Base-by-base conservation (phyloP, 164 flowering plant species). In the Liriodendron chinense region DNA sequence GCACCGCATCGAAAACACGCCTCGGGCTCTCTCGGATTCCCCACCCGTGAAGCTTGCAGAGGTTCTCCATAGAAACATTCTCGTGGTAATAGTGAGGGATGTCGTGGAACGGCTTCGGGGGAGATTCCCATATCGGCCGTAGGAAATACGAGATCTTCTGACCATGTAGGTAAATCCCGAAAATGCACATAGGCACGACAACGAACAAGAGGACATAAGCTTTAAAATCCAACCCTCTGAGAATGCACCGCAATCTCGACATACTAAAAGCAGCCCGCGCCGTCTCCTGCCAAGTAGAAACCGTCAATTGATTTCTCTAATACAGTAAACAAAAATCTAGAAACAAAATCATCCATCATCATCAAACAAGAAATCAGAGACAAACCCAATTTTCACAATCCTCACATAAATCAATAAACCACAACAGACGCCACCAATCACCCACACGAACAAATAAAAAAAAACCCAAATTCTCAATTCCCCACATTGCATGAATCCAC, bases 41-140 rank as follows among this genome's bases (percentile, higher is more conserved):
- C 98, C 98, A 94, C 0, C 98, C 98, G 74, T 94, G 98, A 75
- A 91, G 93, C 59, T 78, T 91, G 89, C 98, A 94, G 25, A 91
- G 96, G 76, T 78, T 80, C 80, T 86, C 91, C 97, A 90, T 92
- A 0, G 93, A 74, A 61, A 91, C 88, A 72, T 94, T 90, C 75
- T 92, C 92, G 73, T 91, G 86, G 73, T 91, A 91, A 73, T 91
- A 94, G 74, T 94, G 97, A 0, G 98, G 91, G 65, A 94, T 79
- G 20, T 77, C 78, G 47, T 73, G 78, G 74, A 94, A 94, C 2
- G 98, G 92, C 82, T 89, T 91, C 8, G 97, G 98, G 34, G 98
- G 96, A 26, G 90, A 82, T 73, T 94, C 96, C 98, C 98, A 94
- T 20, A 94, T 68, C 0, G 98, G 98, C 69, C 98, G 85, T 22